Conservation (phyloP, 306 rosid genomes). For the Quercus glauca region DNA sequence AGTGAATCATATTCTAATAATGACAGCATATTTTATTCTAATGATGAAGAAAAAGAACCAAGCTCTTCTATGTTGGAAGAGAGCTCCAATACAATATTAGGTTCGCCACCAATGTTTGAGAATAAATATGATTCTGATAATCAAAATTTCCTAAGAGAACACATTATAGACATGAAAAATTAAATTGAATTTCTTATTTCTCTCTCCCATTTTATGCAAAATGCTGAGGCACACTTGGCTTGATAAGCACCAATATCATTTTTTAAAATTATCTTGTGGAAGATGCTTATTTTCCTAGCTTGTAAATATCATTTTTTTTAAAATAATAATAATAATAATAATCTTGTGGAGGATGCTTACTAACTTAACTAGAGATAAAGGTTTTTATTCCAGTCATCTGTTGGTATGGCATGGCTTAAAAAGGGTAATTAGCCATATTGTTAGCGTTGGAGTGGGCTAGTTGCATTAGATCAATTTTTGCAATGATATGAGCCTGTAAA, state of each 20-base stretch:
- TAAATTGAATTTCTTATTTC: background rate
- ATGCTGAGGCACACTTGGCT: background rate
- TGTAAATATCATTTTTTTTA: too few species aligned
- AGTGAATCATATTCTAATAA: constrained; percentile 55
- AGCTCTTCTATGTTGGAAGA: constrained; percentile 23
- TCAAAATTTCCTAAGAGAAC: constrained; percentile 20
- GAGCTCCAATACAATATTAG: constrained; percentile 13
- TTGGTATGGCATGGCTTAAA: too few species aligned
- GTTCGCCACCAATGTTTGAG: constrained; percentile 28
- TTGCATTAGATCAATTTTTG: too few species aligned
- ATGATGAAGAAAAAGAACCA: constrained; percentile 31
- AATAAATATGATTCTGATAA: constrained; percentile 23
- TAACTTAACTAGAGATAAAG: too few species aligned
- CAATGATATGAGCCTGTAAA: too few species aligned
- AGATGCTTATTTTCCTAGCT: background rate
- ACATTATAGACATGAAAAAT: constrained; percentile 15
- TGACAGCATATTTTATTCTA: constrained; percentile 30
- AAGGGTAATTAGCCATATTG: too few species aligned
- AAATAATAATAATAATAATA: too few species aligned
- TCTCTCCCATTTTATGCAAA: background rate
- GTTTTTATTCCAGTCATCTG: too few species aligned
- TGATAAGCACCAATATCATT: background rate
- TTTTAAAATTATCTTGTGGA: background rate
- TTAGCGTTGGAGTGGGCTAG: too few species aligned
- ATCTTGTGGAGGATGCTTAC: too few species aligned